Evolutionary conservation across 169 alveolate species (phyloP).

Genomic region (Eimeria necatrix): DNA sequence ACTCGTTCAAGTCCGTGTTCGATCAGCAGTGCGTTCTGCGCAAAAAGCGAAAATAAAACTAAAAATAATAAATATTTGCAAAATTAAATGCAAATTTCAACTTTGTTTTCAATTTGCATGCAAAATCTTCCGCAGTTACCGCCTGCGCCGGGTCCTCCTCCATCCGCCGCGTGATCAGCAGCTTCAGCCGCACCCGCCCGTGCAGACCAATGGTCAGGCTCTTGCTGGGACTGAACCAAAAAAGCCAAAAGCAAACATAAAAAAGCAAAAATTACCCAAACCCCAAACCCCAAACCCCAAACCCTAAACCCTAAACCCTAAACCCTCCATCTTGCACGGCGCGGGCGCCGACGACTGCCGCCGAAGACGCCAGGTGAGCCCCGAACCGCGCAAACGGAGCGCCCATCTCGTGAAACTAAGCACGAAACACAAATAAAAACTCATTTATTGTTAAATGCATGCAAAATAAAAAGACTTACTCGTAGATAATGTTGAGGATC

Average conservation of each 20-base stretch:
- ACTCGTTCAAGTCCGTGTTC: conserved; percentile 20
- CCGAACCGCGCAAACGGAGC: no score
- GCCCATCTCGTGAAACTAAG: neutral
- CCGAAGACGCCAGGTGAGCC: no score
- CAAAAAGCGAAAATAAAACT: neutral
- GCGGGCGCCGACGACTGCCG: neutral
- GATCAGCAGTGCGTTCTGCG: conserved; percentile 36
- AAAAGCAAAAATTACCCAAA: neutral
- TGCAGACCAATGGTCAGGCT: neutral
- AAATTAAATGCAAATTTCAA: neutral
- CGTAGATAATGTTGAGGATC: neutral
- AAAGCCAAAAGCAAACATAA: neutral
- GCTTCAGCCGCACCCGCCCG: neutral
- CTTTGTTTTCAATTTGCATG: neutral
- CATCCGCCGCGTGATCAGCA: neutral
- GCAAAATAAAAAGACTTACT: neutral
- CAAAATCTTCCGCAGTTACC: neutral
- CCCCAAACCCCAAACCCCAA: no score
- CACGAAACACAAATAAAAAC: neutral
- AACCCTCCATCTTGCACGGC: neutral
- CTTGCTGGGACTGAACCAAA: neutral
- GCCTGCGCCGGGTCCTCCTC: neutral
- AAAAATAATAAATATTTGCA: neutral
- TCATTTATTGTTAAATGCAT: neutral
- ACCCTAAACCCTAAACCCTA: no score